Percentiles rank a stretch among this genome's conserved stretches.
phyloP scores from a whole-genome alignment of 2,329 filamentous ascomycete genomes.

The Cytospora paraplurivora region DNA sequence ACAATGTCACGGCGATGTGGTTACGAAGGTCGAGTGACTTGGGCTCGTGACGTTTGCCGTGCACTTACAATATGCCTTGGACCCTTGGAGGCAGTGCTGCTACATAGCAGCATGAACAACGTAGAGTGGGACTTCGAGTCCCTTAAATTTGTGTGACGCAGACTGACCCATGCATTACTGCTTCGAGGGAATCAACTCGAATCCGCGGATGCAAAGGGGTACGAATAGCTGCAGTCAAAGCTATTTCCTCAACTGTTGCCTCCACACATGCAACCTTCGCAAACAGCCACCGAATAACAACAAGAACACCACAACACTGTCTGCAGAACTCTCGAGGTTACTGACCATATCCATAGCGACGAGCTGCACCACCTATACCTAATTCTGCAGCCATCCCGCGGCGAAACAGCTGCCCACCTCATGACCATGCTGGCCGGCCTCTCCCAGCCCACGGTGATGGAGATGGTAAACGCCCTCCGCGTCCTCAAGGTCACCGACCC shows the following conservation, averaged over 20 bases:
- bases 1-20: neutral
- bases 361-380: slow-evolving; percentile 21
- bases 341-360: slow-evolving; percentile 11
- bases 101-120: neutral
- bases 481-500: slow-evolving; percentile 8
- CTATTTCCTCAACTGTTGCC: neutral
- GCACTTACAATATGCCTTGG: neutral
- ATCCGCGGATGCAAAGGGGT: neutral
- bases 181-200: neutral
- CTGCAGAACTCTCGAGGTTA: slow-evolving; percentile 12
- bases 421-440: slow-evolving; percentile 11
- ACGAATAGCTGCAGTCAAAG: neutral
- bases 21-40: too few relatives aligned
- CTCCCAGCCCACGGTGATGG: slow-evolving; percentile 3
- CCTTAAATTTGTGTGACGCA: neutral
- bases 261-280: neutral
- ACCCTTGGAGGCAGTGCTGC: neutral
- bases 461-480: slow-evolving; percentile 14
- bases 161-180: neutral
- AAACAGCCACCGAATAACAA: neutral
- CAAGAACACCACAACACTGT: neutral
- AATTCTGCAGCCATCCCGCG: slow-evolving; percentile 9
- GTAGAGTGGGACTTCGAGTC: neutral
- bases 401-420: slow-evolving; percentile 3
- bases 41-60: neutral